A percentile compares a stretch with the other conserved stretches of the same genome.
phyloP scores from a whole-genome alignment of 2,329 filamentous ascomycete genomes.

The Calonectria pauciramosa region DNA sequence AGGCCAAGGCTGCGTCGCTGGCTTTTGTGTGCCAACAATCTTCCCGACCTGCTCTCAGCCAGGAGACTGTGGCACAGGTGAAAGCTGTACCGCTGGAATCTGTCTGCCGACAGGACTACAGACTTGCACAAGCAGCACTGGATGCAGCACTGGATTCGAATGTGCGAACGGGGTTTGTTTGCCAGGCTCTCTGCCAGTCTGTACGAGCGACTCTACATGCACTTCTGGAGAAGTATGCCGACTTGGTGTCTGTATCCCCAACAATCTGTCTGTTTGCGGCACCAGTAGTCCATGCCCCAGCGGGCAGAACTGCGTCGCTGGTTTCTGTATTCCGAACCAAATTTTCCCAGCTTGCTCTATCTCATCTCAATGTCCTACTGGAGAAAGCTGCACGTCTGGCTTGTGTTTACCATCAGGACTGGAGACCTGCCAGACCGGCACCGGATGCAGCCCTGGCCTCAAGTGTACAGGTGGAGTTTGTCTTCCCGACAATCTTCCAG shows the following conservation, averaged over 20 bases:
- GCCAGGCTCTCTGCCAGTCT: neutral
- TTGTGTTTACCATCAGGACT: slow-evolving; percentile 4
- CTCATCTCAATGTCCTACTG: neutral
- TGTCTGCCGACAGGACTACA: neutral
- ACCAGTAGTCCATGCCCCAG: neutral
- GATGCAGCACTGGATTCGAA: neutral
- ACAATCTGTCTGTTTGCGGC: neutral
- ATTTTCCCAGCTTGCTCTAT: neutral
- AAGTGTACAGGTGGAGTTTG: slow-evolving; percentile 1
- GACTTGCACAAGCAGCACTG: neutral
- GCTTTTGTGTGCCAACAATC: slow-evolving; percentile 10
- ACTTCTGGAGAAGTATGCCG: neutral
- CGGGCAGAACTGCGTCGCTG: neutral
- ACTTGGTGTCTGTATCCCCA: slow-evolving; percentile 9
- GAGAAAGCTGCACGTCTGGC: neutral
- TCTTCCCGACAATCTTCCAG: neutral
- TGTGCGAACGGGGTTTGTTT: neutral
- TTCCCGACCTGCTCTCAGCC: neutral
- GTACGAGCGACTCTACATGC: neutral
- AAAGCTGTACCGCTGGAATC: neutral
- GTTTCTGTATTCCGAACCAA: neutral
- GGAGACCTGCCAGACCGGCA: neutral
- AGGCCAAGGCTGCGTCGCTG: neutral
- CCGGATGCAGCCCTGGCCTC: slow-evolving; percentile 1
- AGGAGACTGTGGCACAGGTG: neutral